Evolutionary conservation across 202 grass and related monocot species (phyloP).

Genomic region (Saccharum hybrid): DNA sequence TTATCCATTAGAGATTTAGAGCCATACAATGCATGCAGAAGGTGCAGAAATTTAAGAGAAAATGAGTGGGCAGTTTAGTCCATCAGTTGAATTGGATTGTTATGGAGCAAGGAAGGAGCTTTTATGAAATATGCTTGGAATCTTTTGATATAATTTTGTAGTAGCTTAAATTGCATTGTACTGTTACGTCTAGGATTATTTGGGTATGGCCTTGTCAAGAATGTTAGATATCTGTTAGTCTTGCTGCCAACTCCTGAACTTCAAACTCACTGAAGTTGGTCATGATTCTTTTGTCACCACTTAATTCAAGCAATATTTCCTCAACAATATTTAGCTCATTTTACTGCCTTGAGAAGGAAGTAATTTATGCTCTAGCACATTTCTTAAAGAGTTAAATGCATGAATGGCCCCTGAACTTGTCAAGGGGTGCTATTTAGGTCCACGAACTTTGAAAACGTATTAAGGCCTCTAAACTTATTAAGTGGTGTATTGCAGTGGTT

Average conservation of each 20-base stretch:
- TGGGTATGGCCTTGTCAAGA: constrained; percentile 1
- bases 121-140: constrained; percentile 10
- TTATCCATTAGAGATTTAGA: constrained; percentile 43
- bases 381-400: constrained; percentile 3
- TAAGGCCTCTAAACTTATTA: background rate
- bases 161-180: background rate
- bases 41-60: constrained; percentile 11
- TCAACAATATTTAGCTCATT: constrained; percentile 8
- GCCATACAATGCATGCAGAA: constrained; percentile 26
- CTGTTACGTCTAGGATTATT: constrained; percentile 9
- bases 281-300: background rate
- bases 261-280: constrained; percentile 13
- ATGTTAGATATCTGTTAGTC: constrained; percentile 29
- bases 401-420: background rate
- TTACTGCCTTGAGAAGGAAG: constrained; percentile 1
- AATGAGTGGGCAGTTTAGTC: constrained; percentile 11
- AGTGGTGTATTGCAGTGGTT: background rate
- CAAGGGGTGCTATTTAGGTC: background rate
- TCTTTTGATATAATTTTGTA: background rate
- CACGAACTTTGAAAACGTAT: background rate
- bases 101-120: background rate
- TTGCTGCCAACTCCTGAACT: background rate
- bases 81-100: constrained; percentile 10
- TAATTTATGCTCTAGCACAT: background rate
- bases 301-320: constrained; percentile 10